Base-by-base conservation (phyloP, 179 eudicot genomes). In the Carnegiea gigantea region DNA sequence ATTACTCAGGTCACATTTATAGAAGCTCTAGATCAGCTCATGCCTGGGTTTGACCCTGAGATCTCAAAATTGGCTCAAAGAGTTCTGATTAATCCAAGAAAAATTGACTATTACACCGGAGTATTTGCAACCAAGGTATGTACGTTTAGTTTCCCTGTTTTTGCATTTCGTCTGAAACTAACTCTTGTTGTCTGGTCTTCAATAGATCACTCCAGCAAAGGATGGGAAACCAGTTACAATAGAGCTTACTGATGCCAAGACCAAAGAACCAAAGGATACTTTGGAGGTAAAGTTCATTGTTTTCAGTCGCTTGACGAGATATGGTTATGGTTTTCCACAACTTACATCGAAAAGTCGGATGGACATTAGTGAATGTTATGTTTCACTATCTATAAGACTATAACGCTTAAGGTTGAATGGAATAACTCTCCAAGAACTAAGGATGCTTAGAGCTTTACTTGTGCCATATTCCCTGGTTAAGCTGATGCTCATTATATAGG, bases 1-100 rank as follows among this genome's bases (percentile, higher is more conserved):
- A 65, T 78, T 76, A 40, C 74, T 28, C 90, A 97, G 99, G 99
- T 97, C 79, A 95, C 99, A 33, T 97, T 97, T 88, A 87, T 97
- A 74, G 99, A 97, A 90, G 99, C 99, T 82, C 86, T 97, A 73
- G 98, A 95, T 92, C 99, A 97, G 86, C 90, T 97, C 68, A 97
- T 97, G 99, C 99, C 99, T 65, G 99, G 99, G 17, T 97, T 97
- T 92, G 99, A 97, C 86, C 99, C 99, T 76, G 99, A 97, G 88
- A 95, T 97, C 72, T 91, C 98, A 36, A 97, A 97, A 86, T 86
- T 97, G 90, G 99, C 99, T 10, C 99, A 97, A 86, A 83, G 99
- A 85, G 94, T 97, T 84, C 88, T 97, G 70, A 93, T 97, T 72
- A 95, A 95, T 90, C 97, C 99, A 38, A 91, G 99, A 79, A 95